Evolutionary conservation across 495 filamentous ascomycete genomes (phyloP), one percentile per base, ranked within the genome.

Genomic region (Antarctomyces pellizariae): DNA sequence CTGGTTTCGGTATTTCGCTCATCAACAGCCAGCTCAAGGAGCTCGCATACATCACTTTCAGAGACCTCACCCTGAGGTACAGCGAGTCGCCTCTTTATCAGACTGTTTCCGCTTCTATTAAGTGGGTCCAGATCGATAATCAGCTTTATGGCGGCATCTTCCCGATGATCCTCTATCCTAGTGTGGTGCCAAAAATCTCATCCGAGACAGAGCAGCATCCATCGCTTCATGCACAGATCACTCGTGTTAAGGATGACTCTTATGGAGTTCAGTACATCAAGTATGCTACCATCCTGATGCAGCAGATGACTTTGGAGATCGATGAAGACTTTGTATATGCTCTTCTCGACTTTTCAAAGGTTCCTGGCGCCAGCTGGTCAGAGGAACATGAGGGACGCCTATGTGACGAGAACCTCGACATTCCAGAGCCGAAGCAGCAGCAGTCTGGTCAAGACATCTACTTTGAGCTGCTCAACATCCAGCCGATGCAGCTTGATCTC

Each of bases 41-140:
- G 51, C 51, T 97, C 19, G 71, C 90, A 3, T 97, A 97, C 39
- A 54, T 92, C 39, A 97, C 89, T 1, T 73, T 92, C 54, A 66
- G 83, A 22, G 89, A 92, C 32, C 75, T 97, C 27, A 71, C 86
- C 39, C 55, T 95, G 37, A 83, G 83, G 36, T 89, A 77, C 43
- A 75, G 66, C 30, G 86, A 95, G 44, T 93, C 89, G n/a, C 56
- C 62, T 15, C 53, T 93, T 7, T 91, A 86, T 44, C 86, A 95
- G 50, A 93, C 78, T 3, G 48, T 93, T 31, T 78, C 74, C 25
- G 59, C 79, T 6, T 74, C 75, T 0, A 74, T 92, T 46, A 95
- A 93, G 47, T 97, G 86, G 86, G 82, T 97, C 25, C 86, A 97
- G 47, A 83, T 97, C 42, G 86, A 97, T 53, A 97, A 97, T 42